A percentile compares a stretch with the other conserved stretches of the same genome.
These are phyloP conservation scores for Anisodus tanguticus DNA, from an alignment of 257 asterid genomes.

Conservation along the genomic window DNA sequence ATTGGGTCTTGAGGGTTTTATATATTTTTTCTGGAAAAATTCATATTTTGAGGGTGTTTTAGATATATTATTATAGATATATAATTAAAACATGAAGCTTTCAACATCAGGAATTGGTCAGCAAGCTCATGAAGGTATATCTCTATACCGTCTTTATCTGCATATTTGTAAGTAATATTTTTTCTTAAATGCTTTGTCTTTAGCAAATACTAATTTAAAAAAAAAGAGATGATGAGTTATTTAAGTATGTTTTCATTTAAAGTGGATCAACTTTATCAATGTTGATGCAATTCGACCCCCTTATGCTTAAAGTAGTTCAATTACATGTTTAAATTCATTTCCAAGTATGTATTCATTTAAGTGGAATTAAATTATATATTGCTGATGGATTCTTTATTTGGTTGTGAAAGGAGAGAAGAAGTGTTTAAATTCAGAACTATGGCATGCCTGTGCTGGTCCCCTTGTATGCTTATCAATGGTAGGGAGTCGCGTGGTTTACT, in stretches of 20 bases:
- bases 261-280: neutral
- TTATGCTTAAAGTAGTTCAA: too few relatives aligned
- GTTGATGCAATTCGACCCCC: neutral
- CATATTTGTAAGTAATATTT: neutral
- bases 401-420: constrained; percentile 88
- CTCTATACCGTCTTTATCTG: constrained; percentile 5
- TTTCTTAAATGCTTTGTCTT: constrained; percentile 19
- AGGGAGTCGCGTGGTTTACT: constrained; percentile 95
- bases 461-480: constrained; percentile 79
- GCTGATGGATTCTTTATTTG: constrained; percentile 29
- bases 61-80: too few relatives aligned
- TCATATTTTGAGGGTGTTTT: constrained; percentile 30
- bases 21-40: constrained; percentile 25
- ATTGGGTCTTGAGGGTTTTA: constrained; percentile 25
- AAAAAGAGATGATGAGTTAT: neutral
- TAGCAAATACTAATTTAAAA: neutral
- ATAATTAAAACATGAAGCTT: constrained; percentile 51
- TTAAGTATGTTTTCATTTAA: neutral
- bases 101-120: constrained; percentile 67
- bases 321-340: too few relatives aligned
- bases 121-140: constrained; percentile 57
- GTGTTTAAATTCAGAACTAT: constrained; percentile 92
- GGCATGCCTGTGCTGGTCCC: constrained; percentile 99
- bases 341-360: neutral
- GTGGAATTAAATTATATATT: neutral